phyloP scores from a whole-genome alignment of 345 rosid species.

The Salix dunnii region DNA sequence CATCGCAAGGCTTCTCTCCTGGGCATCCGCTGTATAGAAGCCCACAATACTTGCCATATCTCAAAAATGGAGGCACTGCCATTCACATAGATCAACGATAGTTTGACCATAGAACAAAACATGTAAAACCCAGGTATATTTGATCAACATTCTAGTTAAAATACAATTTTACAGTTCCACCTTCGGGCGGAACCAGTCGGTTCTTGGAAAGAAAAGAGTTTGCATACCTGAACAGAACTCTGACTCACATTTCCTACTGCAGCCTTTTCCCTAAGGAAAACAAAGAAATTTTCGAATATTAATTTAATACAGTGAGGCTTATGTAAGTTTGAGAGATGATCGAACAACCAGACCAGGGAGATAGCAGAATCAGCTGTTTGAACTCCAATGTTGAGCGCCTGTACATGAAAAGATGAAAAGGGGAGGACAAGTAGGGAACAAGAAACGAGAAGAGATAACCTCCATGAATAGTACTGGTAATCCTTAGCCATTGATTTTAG shows the following conservation, averaged over 20 bases:
- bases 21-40: conserved; percentile 85
- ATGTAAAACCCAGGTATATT: too few relatives aligned
- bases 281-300: background rate
- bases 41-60: conserved; percentile 95
- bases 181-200: too few relatives aligned
- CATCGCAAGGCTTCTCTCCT: conserved; percentile 88
- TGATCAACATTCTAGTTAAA: background rate
- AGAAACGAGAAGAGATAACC: conserved; percentile 13
- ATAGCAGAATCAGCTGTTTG: conserved; percentile 47
- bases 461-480: conserved; percentile 12
- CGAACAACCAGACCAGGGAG: conserved; percentile 41
- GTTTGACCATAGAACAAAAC: background rate
- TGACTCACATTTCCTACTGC: conserved; percentile 86
- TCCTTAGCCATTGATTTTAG: conserved; percentile 18
- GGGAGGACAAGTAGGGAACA: conserved; percentile 11
- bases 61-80: conserved; percentile 75
- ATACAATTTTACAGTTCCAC: too few relatives aligned
- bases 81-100: background rate
- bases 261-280: conserved; percentile 55
- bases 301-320: background rate
- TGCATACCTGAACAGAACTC: conserved; percentile 67
- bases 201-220: background rate
- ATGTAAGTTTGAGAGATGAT: background rate
- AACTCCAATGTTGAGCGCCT: conserved; percentile 66
- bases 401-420: conserved; percentile 29